Conservation (phyloP, 352 stramenopile genomes). For the Globisporangium polare region DNA sequence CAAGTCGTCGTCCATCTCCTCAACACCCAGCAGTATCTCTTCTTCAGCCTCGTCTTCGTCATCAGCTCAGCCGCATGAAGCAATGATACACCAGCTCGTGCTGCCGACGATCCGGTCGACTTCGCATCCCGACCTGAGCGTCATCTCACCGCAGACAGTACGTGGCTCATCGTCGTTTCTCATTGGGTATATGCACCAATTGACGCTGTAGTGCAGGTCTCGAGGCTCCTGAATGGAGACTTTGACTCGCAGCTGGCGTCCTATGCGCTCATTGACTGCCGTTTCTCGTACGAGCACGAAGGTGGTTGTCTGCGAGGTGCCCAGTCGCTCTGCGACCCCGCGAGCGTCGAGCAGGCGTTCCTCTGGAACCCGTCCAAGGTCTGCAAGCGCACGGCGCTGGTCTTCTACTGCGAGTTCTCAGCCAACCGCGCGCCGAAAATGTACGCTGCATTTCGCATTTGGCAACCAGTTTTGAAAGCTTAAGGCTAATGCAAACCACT, state of each 20-base stretch:
- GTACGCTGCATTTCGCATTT: too few species aligned
- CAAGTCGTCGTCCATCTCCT: slow-evolving; percentile 4
- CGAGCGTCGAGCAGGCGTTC: slow-evolving; percentile 37
- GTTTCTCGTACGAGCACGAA: slow-evolving; percentile 51
- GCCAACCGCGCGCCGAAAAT: slow-evolving; percentile 68
- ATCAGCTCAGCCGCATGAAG: neutral
- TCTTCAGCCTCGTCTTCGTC: neutral
- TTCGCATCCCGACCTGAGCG: slow-evolving; percentile 55
- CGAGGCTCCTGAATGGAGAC: slow-evolving; percentile 28
- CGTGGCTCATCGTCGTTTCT: neutral
- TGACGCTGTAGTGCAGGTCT: slow-evolving; percentile 16
- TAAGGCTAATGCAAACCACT: neutral
- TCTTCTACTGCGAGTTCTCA: slow-evolving; percentile 75
- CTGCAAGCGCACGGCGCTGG: slow-evolving; percentile 35
- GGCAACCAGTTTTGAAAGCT: too few species aligned
- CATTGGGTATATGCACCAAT: neutral
- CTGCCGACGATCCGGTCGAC: slow-evolving; percentile 52
- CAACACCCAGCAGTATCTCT: neutral
- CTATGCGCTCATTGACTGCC: slow-evolving; percentile 50
- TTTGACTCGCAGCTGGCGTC: slow-evolving; percentile 26
- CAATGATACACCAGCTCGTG: slow-evolving; percentile 17
- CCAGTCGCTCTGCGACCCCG: slow-evolving; percentile 36
- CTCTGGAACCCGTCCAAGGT: slow-evolving; percentile 23
- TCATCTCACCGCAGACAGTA: slow-evolving; percentile 50
- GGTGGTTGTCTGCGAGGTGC: slow-evolving; percentile 40